Evolutionary conservation across 1,284 basidiomycete species (phyloP).

Genomic region (Ganoderma sinense): DNA sequence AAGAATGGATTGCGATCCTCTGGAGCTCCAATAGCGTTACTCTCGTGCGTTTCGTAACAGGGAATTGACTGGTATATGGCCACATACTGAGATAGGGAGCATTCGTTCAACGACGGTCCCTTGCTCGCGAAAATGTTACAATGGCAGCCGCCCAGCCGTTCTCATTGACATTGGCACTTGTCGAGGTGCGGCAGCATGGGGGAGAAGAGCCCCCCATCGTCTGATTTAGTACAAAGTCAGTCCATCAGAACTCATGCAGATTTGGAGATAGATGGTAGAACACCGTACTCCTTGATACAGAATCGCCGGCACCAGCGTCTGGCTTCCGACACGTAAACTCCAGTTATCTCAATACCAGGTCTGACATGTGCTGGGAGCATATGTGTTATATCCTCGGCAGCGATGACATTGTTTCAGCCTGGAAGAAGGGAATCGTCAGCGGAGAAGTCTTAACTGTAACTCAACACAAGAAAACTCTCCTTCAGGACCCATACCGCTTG

Average conservation of each 20-base stretch:
- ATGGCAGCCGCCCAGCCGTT: neutral
- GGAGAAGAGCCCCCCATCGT: neutral
- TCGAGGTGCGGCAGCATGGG: neutral
- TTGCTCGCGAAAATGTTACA: neutral
- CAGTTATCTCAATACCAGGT: neutral
- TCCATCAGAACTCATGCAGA: neutral
- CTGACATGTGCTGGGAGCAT: neutral
- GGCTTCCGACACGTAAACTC: neutral
- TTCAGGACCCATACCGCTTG: neutral
- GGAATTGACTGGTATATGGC: neutral
- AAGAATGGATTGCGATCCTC: neutral
- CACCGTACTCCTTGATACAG: neutral
- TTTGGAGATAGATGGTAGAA: neutral
- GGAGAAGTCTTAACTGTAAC: neutral
- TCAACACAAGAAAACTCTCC: neutral
- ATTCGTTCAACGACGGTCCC: neutral
- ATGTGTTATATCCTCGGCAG: neutral
- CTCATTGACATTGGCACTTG: neutral
- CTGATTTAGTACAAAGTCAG: neutral
- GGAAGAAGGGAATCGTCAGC: neutral
- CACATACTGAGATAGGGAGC: neutral
- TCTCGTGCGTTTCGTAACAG: neutral
- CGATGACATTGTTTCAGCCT: neutral
- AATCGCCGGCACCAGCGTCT: neutral
- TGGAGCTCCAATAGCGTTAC: neutral